phyloP scores from a whole-genome alignment of 441 rosid species.

The Codiaeum variegatum region DNA sequence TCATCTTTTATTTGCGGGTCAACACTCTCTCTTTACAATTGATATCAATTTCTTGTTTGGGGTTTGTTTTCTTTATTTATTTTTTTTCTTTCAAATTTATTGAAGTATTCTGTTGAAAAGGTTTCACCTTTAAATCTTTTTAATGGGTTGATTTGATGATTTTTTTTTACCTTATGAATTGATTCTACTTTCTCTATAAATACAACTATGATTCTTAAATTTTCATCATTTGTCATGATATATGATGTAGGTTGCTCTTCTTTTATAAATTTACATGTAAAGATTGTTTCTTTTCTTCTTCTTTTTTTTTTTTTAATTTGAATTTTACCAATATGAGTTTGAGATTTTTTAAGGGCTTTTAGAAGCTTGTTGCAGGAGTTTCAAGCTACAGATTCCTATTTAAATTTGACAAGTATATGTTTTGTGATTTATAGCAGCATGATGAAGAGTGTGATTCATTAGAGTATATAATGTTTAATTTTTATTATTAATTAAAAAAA shows the following conservation, averaged over 20 bases:
- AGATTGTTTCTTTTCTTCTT: background rate
- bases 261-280: background rate
- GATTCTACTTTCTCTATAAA: too few species aligned
- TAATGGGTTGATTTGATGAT: background rate
- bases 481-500: too few species aligned
- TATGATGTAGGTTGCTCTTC: constrained; percentile 9
- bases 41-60: background rate
- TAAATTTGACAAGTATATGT: background rate
- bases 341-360: background rate
- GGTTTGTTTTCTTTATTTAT: background rate
- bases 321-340: background rate
- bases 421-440: background rate
- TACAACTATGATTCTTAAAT: background rate
- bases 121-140: background rate
- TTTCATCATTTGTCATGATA: background rate
- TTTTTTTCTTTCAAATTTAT: background rate
- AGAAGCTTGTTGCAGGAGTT: background rate
- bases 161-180: background rate
- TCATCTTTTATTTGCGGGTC: constrained; percentile 6
- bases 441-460: background rate
- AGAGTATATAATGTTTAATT: too few species aligned
- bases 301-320: background rate
- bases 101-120: background rate
- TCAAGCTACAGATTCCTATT: background rate
- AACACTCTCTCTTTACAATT: background rate